Percentiles rank a stretch among this genome's conserved stretches.
Conservation (phyloP, 2,329 filamentous ascomycete species). For the Kalaharituber pfeilii region DNA sequence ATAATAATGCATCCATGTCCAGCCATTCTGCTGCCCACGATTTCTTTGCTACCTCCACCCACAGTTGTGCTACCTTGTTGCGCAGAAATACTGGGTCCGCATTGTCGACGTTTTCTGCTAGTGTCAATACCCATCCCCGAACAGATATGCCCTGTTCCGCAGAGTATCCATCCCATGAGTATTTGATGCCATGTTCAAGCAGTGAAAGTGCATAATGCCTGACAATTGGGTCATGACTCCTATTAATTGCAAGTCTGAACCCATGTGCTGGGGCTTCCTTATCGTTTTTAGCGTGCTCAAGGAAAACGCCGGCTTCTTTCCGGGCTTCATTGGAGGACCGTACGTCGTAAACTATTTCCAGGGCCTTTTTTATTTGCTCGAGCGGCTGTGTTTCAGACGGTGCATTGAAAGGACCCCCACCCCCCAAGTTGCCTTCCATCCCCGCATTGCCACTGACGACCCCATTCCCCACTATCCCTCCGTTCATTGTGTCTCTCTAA, state of each 20-base stretch:
- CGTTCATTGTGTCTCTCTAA: neutral
- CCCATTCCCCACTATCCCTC: neutral
- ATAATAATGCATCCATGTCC: constrained; percentile 75
- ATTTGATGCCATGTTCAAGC: constrained; percentile 74
- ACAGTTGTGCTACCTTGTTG: constrained; percentile 87
- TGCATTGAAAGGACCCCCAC: neutral
- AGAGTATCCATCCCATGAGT: constrained; percentile 61
- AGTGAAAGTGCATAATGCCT: constrained; percentile 88
- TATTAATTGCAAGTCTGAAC: constrained; percentile 62
- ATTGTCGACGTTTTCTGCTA: constrained; percentile 52
- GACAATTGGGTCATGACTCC: constrained; percentile 58
- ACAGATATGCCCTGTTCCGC: constrained; percentile 50
- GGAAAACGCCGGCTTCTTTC: constrained; percentile 63
- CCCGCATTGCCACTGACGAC: neutral
- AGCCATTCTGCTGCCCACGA: constrained; percentile 87
- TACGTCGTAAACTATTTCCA: constrained; percentile 73
- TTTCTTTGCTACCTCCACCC: constrained; percentile 87
- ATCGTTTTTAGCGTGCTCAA: constrained; percentile 69
- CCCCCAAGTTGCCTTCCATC: neutral
- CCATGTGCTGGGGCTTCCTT: constrained; percentile 69
- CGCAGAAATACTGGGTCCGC: constrained; percentile 67
- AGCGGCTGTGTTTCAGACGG: constrained; percentile 26
- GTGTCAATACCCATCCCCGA: constrained; percentile 57
- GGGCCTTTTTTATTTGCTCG: constrained; percentile 59
- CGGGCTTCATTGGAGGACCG: constrained; percentile 65